phyloP scores from a whole-genome alignment of 2,329 filamentous ascomycete species.

The Parascedosporium putredinis region DNA sequence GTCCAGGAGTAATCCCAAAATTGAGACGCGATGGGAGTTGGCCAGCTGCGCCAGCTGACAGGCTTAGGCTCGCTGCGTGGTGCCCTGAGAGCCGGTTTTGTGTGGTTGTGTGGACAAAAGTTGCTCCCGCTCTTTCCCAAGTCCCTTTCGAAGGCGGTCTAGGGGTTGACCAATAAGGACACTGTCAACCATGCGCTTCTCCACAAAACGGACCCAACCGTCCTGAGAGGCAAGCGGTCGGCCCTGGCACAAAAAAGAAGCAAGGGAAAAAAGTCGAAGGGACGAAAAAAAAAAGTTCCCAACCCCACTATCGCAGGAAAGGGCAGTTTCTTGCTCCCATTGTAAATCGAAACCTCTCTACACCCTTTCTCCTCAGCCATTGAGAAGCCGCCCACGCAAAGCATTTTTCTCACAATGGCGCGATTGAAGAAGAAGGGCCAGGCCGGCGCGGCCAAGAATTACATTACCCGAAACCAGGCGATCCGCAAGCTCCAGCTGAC shows the following conservation, averaged over 20 bases:
- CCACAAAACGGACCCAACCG: not conserved
- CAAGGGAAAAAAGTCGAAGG: conserved; percentile 11
- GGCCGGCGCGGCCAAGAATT: conserved; percentile 92
- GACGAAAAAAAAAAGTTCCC: conserved; percentile 20
- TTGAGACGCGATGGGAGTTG: too few species aligned
- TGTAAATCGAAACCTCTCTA: not conserved
- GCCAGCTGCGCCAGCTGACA: not conserved
- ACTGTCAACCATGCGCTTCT: not conserved
- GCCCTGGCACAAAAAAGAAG: conserved; percentile 13
- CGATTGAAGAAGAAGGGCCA: conserved; percentile 88
- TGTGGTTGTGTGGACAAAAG: too few species aligned
- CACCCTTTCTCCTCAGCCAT: not conserved
- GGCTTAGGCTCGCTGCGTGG: not conserved
- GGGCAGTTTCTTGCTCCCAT: conserved; percentile 1
- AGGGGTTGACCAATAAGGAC: too few species aligned
- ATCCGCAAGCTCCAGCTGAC: conserved; percentile 97
- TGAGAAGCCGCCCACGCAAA: not conserved
- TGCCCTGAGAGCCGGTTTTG: not conserved
- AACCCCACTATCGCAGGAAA: conserved; percentile 5
- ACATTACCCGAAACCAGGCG: conserved; percentile 92
- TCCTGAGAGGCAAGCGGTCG: conserved; percentile 9
- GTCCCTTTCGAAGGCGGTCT: too few species aligned
- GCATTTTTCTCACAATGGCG: conserved; percentile 47
- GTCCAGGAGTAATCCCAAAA: too few species aligned
- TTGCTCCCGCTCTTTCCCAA: too few species aligned